phyloP scores from a whole-genome alignment of 768 basidiomycete genomes.

The Psilocybe azurescens region DNA sequence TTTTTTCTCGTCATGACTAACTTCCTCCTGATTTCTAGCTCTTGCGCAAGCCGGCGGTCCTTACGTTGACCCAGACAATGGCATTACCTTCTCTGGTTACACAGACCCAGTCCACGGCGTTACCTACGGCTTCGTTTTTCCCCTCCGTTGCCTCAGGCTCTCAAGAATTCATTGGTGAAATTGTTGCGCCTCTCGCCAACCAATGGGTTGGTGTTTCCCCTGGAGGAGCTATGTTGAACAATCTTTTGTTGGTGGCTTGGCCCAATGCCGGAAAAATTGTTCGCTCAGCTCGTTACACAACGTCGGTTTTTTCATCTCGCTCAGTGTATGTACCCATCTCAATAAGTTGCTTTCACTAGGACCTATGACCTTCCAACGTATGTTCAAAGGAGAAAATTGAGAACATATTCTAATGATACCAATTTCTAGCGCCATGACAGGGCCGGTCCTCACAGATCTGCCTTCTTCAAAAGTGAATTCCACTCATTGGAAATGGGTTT shows the following conservation, averaged over 20 bases:
- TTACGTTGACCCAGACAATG: slow-evolving; percentile 58
- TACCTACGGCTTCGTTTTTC: slow-evolving; percentile 54
- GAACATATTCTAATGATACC: not conserved
- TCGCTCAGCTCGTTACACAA: slow-evolving; percentile 55
- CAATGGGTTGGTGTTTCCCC: slow-evolving; percentile 62
- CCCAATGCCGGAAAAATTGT: slow-evolving; percentile 59
- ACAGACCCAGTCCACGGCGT: slow-evolving; percentile 48
- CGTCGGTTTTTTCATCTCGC: slow-evolving; percentile 41
- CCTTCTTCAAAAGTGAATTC: slow-evolving; percentile 56
- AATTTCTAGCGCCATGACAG: slow-evolving; percentile 43
- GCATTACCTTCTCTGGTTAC: slow-evolving; percentile 55
- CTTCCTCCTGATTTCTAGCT: slow-evolving; percentile 27
- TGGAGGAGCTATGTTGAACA: slow-evolving; percentile 58
- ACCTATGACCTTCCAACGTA: slow-evolving; percentile 58
- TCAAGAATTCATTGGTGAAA: slow-evolving; percentile 66
- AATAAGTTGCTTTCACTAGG: slow-evolving; percentile 31
- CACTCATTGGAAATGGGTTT: slow-evolving; percentile 74
- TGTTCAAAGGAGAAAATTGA: slow-evolving; percentile 16
- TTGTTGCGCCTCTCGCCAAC: slow-evolving; percentile 58
- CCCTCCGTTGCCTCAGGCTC: slow-evolving; percentile 49
- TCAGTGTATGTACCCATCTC: not conserved
- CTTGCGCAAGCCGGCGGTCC: slow-evolving; percentile 47
- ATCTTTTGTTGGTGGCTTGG: slow-evolving; percentile 67
- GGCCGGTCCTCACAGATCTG: slow-evolving; percentile 58
- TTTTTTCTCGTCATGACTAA: not conserved